Evolutionary conservation across 306 rosid genomes (phyloP).

Genomic region (Arachis hypogaea): DNA sequence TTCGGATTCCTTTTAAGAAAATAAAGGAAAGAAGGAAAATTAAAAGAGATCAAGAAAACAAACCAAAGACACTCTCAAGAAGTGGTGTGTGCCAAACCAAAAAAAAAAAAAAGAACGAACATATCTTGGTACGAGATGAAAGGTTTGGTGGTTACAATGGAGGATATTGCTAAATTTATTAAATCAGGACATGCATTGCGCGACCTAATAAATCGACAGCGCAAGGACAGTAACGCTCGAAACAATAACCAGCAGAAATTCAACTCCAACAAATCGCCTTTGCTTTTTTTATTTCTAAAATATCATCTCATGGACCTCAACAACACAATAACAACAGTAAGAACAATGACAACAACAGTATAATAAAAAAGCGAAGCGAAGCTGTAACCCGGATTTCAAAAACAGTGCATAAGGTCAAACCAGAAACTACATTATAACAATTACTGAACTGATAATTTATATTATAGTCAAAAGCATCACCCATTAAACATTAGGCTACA

Average conservation of each 20-base stretch:
- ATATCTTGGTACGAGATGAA: no score
- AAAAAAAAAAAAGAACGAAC: no score
- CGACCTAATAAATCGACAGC: slow-evolving; percentile 17
- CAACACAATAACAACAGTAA: slow-evolving; percentile 1
- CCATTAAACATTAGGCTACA: background rate
- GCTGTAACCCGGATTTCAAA: background rate
- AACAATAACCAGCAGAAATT: slow-evolving; percentile 22
- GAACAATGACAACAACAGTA: background rate
- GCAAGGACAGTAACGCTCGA: background rate
- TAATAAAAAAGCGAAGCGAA: slow-evolving; percentile 22
- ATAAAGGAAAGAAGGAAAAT: slow-evolving; percentile 1
- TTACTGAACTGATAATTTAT: slow-evolving; percentile 27
- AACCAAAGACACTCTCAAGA: background rate
- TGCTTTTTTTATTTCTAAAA: background rate
- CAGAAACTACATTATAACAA: slow-evolving; percentile 27
- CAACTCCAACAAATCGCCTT: background rate
- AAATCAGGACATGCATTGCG: background rate
- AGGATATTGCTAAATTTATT: slow-evolving; percentile 4
- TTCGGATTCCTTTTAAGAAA: background rate
- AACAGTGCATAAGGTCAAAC: slow-evolving; percentile 19
- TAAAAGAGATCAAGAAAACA: background rate
- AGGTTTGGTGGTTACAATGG: no score
- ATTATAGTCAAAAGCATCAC: background rate
- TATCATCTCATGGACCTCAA: slow-evolving; percentile 27
- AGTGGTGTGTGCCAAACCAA: no score